Conservation (phyloP, 2,329 filamentous ascomycete genomes). For the Cylindrodendrum hubeiense region DNA sequence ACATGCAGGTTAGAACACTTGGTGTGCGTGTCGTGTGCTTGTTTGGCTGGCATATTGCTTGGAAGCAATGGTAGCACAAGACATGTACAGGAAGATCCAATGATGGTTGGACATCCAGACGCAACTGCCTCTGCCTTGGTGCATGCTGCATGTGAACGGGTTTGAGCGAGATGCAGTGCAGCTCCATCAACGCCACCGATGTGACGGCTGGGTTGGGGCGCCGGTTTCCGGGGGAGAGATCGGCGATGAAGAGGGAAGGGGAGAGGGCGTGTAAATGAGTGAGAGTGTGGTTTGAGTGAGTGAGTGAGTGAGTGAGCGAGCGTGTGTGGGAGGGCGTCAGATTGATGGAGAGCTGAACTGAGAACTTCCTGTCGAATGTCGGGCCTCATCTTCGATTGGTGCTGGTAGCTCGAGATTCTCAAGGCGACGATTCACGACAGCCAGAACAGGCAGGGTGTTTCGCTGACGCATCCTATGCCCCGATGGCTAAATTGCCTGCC, state of each 20-base stretch:
- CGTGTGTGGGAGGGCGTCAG: neutral
- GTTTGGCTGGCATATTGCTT: neutral
- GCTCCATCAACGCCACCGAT: constrained; percentile 22
- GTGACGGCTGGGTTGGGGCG: constrained; percentile 14
- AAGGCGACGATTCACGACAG: neutral
- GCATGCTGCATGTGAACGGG: constrained; percentile 32
- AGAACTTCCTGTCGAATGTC: neutral
- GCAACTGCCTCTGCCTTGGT: constrained; percentile 4
- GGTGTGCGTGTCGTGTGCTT: constrained; percentile 17
- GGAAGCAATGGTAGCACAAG: constrained; percentile 20
- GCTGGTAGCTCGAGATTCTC: neutral
- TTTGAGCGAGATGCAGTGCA: constrained; percentile 29
- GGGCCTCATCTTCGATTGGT: neutral
- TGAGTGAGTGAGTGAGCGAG: constrained; percentile 2
- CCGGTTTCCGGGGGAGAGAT: constrained; percentile 14
- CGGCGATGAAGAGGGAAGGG: constrained; percentile 14
- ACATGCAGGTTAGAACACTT: constrained; percentile 30
- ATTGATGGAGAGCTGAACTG: neutral
- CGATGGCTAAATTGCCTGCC: constrained; percentile 1
- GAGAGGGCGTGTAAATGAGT: neutral
- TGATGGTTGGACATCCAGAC: neutral
- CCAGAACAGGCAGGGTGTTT: neutral
- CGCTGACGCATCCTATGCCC: neutral
- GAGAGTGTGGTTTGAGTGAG: neutral
- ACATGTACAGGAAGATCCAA: constrained; percentile 13